These are phyloP conservation scores for Nannochloropsis salina DNA, from an alignment of 108 stramenopile genomes.

Conservation along the genomic window DNA sequence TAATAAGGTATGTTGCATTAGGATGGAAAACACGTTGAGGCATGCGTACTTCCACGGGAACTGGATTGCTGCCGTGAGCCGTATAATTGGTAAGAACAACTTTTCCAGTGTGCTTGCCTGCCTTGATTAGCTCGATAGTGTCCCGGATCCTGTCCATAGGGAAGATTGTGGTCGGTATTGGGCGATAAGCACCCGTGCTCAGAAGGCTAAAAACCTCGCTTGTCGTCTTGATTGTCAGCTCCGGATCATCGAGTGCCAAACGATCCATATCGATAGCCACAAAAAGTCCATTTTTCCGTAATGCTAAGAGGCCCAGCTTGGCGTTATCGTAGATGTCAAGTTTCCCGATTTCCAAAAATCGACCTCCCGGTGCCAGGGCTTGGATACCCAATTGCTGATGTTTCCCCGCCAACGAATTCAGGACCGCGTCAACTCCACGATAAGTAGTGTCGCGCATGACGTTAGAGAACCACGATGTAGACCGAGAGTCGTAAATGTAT, in stretches of 20 bases:
- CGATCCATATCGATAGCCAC: constrained; percentile 15
- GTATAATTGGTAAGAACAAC: constrained; percentile 5
- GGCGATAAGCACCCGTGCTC: background rate
- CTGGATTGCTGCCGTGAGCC: background rate
- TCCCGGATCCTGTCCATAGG: background rate
- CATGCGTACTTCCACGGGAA: background rate
- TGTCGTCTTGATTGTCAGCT: constrained; percentile 4
- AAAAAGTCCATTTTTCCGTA: background rate
- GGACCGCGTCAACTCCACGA: constrained; percentile 22
- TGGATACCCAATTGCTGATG: constrained; percentile 21
- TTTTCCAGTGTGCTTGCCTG: constrained; percentile 18
- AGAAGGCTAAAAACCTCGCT: constrained; percentile 9
- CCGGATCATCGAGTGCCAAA: background rate
- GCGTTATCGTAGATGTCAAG: constrained; percentile 17
- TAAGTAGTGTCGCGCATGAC: background rate
- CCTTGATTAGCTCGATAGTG: background rate
- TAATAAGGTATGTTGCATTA: background rate
- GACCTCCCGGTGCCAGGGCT: constrained; percentile 14
- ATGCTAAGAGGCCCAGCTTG: background rate
- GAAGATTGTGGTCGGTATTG: background rate
- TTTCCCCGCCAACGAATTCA: constrained; percentile 22
- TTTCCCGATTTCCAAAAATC: constrained; percentile 22
- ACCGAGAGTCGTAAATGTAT: constrained; percentile 11
- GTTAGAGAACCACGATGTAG: background rate
- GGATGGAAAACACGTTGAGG: background rate